Conservation (phyloP, 371 early-diverging fungal genomes). For the Mortierella sp. region DNA sequence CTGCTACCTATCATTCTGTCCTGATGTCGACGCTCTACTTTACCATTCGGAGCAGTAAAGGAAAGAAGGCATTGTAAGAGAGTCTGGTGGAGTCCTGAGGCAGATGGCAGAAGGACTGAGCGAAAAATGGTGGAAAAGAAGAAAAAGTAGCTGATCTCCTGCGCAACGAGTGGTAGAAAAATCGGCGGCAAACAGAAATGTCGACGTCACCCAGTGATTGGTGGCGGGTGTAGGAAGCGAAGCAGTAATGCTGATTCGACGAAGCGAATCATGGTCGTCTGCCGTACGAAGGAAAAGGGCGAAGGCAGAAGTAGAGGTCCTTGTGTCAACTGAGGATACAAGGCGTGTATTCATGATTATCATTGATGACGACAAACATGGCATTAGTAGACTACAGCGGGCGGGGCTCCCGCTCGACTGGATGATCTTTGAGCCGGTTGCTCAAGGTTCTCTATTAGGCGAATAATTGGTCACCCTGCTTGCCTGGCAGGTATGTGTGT, state of each 20-base stretch:
- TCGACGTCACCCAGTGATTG: too few relatives aligned
- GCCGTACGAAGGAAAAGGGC: too few relatives aligned
- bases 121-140: conserved; percentile 3
- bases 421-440: conserved; percentile 7
- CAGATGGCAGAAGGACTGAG: not conserved
- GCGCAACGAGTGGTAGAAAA: not conserved
- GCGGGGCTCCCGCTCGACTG: not conserved
- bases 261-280: too few relatives aligned
- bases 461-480: not conserved
- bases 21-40: not conserved
- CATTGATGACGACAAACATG: too few relatives aligned
- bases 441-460: not conserved
- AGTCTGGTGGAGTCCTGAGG: not conserved
- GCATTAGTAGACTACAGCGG: not conserved
- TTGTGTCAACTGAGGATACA: too few relatives aligned
- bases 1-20: not conserved
- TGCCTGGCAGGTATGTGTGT: not conserved
- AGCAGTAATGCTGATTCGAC: too few relatives aligned
- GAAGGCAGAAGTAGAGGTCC: too few relatives aligned
- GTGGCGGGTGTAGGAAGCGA: too few relatives aligned
- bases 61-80: conserved; percentile 72
- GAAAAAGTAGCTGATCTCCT: not conserved
- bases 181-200: not conserved
- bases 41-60: conserved; percentile 85
- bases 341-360: too few relatives aligned